Conservation (phyloP, 176 grass and related monocot genomes). For the Oryza meyeriana region DNA sequence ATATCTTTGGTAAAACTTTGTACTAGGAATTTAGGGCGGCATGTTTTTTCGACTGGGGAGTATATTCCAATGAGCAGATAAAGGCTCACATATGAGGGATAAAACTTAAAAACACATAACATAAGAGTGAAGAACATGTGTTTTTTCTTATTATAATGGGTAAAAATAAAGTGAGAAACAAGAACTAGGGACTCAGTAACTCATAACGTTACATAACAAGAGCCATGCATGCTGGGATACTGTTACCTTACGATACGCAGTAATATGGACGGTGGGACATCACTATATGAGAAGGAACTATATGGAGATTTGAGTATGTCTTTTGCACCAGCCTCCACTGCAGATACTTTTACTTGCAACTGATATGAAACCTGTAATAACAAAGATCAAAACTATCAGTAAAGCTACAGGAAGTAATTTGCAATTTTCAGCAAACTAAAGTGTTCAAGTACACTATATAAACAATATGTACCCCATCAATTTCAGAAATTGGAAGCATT, state of each 20-base stretch:
- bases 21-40: neutral
- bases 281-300: conserved; percentile 62
- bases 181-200: conserved; percentile 18
- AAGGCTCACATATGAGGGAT: conserved; percentile 20
- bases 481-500: neutral
- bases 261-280: conserved; percentile 55
- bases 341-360: conserved; percentile 58
- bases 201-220: conserved; percentile 25
- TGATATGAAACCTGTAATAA: conserved; percentile 62
- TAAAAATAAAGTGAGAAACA: conserved; percentile 5
- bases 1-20: neutral
- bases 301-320: conserved; percentile 50
- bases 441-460: neutral
- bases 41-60: neutral
- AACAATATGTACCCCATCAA: neutral
- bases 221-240: neutral
- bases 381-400: conserved; percentile 30
- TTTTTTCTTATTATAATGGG: neutral
- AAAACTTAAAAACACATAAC: too few relatives aligned
- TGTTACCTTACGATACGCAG: conserved; percentile 61
- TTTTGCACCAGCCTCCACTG: conserved; percentile 65
- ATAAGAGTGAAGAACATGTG: neutral
- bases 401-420: conserved; percentile 17
- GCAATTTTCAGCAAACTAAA: conserved; percentile 7
- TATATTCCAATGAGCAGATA: conserved; percentile 17